These are phyloP conservation scores for Dactylellina leptospora DNA, from an alignment of 2,329 filamentous ascomycete genomes.

Conservation along the genomic window DNA sequence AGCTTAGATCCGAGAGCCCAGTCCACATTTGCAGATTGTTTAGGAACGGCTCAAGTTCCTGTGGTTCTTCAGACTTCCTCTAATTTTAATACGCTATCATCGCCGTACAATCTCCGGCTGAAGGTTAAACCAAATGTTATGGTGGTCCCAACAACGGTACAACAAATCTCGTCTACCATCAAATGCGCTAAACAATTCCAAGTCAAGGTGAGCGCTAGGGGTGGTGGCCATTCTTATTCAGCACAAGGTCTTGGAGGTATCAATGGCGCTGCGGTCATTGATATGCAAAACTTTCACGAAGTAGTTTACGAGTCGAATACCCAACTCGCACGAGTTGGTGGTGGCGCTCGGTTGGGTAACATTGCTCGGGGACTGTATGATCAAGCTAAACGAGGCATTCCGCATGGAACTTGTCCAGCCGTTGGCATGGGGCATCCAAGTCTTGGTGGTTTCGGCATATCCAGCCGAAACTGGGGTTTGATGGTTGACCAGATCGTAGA, in stretches of 20 bases:
- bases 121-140: slow-evolving; percentile 66
- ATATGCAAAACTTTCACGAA: slow-evolving; percentile 63
- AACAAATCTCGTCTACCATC: slow-evolving; percentile 68
- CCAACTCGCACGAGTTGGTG: slow-evolving; percentile 63
- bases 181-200: slow-evolving; percentile 66
- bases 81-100: slow-evolving; percentile 24
- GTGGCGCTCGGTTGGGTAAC: slow-evolving; percentile 64
- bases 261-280: slow-evolving; percentile 64
- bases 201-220: slow-evolving; percentile 69
- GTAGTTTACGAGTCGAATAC: slow-evolving; percentile 62
- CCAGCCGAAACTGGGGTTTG: slow-evolving; percentile 64
- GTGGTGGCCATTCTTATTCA: slow-evolving; percentile 72
- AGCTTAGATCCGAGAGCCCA: slow-evolving; percentile 18
- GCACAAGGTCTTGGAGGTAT: slow-evolving; percentile 65
- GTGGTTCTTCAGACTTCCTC: slow-evolving; percentile 11
- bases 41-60: slow-evolving; percentile 15
- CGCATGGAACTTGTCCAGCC: slow-evolving; percentile 55
- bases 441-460: slow-evolving; percentile 61
- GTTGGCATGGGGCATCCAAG: slow-evolving; percentile 62
- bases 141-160: slow-evolving; percentile 65
- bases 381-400: slow-evolving; percentile 58
- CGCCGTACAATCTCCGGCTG: slow-evolving; percentile 39
- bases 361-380: slow-evolving; percentile 60
- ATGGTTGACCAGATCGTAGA: slow-evolving; percentile 65
- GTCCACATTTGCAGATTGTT: slow-evolving; percentile 33